These are phyloP conservation scores for Trametopsis cervina DNA, from an alignment of 768 basidiomycete species.

Conservation along the genomic window DNA sequence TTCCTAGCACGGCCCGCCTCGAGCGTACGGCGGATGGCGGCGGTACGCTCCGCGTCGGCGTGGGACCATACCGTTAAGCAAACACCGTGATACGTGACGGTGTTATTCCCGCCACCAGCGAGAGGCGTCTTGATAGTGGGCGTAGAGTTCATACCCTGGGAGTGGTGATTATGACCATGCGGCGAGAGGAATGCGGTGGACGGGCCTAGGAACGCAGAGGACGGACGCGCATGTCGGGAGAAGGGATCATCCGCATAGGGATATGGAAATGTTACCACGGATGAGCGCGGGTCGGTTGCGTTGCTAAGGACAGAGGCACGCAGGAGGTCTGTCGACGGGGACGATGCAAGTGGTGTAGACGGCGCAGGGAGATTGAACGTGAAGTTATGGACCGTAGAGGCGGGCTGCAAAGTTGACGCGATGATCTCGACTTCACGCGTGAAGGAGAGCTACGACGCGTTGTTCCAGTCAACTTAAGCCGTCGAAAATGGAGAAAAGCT, in stretches of 20 bases:
- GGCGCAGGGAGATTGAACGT: constrained; percentile 80
- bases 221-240: constrained; percentile 52
- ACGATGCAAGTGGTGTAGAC: constrained; percentile 68
- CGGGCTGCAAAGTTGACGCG: constrained; percentile 89
- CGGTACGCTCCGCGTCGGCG: constrained; percentile 81
- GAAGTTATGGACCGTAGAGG: constrained; percentile 89
- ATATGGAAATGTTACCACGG: constrained; percentile 66
- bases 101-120: constrained; percentile 28
- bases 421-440: constrained; percentile 91
- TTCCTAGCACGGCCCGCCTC: constrained; percentile 74
- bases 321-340: constrained; percentile 62
- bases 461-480: too few species aligned
- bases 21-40: constrained; percentile 76
- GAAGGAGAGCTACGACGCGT: constrained; percentile 79
- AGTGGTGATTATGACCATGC: constrained; percentile 19
- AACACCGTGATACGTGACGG: constrained; percentile 80
- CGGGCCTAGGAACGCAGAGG: constrained; percentile 77
- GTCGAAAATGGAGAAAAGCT: neutral
- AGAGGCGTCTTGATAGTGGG: constrained; percentile 20
- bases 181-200: constrained; percentile 46
- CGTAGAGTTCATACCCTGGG: constrained; percentile 11
- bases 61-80: constrained; percentile 95
- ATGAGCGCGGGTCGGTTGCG: constrained; percentile 37
- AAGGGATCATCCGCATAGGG: constrained; percentile 76
- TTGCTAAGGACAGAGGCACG: constrained; percentile 69